Percentiles rank a stretch among this genome's conserved stretches.
These are phyloP conservation scores for Lipomyces oligophaga DNA, from an alignment of 805 yeast genomes.

Conservation along the genomic window DNA sequence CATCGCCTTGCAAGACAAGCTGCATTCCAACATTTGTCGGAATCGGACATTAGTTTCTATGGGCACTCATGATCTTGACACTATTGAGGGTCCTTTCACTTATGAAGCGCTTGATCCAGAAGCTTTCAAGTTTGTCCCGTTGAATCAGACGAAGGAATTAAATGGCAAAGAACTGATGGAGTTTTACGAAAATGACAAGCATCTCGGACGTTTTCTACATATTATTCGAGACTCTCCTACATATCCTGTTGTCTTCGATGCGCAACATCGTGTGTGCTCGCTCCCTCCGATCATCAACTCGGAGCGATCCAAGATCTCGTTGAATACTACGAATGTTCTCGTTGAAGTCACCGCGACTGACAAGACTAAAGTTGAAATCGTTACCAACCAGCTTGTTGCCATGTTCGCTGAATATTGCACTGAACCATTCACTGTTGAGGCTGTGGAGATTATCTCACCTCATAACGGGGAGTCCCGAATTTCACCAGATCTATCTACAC, in stretches of 20 bases:
- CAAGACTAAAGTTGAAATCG: slow-evolving; percentile 88
- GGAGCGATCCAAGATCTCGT: slow-evolving; percentile 79
- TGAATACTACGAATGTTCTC: slow-evolving; percentile 81
- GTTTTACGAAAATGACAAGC: slow-evolving; percentile 85
- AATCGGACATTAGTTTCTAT: slow-evolving; percentile 96
- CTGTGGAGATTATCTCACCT: slow-evolving; percentile 75
- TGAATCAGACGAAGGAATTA: slow-evolving; percentile 47
- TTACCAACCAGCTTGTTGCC: slow-evolving; percentile 85
- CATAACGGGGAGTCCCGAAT: slow-evolving; percentile 74
- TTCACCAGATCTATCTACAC: slow-evolving; percentile 68
- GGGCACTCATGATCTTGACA: slow-evolving; percentile 94
- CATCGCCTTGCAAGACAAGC: slow-evolving; percentile 91
- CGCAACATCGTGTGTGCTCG: slow-evolving; percentile 73
- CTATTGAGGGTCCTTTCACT: slow-evolving; percentile 74
- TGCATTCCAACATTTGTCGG: slow-evolving; percentile 93
- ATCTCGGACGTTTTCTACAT: slow-evolving; percentile 81
- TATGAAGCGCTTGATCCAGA: slow-evolving; percentile 80
- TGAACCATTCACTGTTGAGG: slow-evolving; percentile 76
- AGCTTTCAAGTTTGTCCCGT: slow-evolving; percentile 52
- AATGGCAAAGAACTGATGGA: slow-evolving; percentile 79
- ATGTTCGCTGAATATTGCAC: slow-evolving; percentile 90
- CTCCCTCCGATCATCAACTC: slow-evolving; percentile 97
- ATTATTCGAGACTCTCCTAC: slow-evolving; percentile 85
- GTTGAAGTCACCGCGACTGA: slow-evolving; percentile 95
- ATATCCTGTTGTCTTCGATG: slow-evolving; percentile 84